Evolutionary conservation across 768 basidiomycete genomes (phyloP).

Genomic region (Tephrocybe sp.): DNA sequence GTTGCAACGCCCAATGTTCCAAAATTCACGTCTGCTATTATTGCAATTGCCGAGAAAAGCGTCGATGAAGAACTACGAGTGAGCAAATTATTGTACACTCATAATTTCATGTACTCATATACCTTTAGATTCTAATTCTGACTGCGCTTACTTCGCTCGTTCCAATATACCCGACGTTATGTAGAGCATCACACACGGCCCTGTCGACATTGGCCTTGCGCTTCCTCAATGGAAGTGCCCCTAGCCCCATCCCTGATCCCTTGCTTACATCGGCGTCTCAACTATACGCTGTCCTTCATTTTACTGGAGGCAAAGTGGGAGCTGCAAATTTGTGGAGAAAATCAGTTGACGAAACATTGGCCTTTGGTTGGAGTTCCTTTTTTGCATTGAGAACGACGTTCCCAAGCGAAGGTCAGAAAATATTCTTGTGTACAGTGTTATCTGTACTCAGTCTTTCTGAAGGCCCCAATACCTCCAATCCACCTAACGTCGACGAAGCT

Average conservation of each 20-base stretch:
- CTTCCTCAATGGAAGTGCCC: slow-evolving; percentile 53
- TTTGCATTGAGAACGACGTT: slow-evolving; percentile 59
- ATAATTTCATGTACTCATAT: neutral
- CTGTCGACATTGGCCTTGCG: slow-evolving; percentile 54
- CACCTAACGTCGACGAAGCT: slow-evolving; percentile 30
- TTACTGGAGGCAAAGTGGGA: slow-evolving; percentile 78
- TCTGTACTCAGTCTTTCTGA: neutral
- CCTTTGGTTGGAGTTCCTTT: slow-evolving; percentile 65
- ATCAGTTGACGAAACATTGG: slow-evolving; percentile 65
- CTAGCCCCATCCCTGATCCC: slow-evolving; percentile 33
- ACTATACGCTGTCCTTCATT: slow-evolving; percentile 62
- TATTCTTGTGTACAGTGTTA: neutral
- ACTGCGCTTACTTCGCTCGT: slow-evolving; percentile 55
- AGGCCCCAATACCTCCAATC: slow-evolving; percentile 6
- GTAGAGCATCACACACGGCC: slow-evolving; percentile 50
- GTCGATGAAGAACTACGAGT: slow-evolving; percentile 56
- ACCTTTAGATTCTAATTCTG: slow-evolving; percentile 39
- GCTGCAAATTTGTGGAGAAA: slow-evolving; percentile 72
- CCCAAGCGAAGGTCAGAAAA: slow-evolving; percentile 36
- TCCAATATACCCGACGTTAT: slow-evolving; percentile 63
- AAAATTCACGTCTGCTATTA: slow-evolving; percentile 62
- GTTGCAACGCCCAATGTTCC: slow-evolving; percentile 67
- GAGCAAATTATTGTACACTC: slow-evolving; percentile 4
- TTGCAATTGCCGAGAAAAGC: slow-evolving; percentile 52
- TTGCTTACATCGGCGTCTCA: slow-evolving; percentile 48